Conservation (phyloP, 257 asterid species). For the Solanum pennellii region DNA sequence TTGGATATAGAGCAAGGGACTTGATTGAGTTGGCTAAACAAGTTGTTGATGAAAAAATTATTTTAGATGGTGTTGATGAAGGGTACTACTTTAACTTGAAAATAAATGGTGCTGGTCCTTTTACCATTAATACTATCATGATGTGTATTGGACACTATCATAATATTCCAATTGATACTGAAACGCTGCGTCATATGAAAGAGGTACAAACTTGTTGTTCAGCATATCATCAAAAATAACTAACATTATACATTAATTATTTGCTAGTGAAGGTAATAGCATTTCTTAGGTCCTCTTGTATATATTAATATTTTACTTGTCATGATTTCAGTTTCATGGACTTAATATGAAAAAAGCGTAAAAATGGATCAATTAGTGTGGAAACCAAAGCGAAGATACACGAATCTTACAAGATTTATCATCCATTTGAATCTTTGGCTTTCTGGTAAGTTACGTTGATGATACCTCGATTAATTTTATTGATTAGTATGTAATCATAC, state of each 20-base stretch:
- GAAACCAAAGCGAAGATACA: background rate
- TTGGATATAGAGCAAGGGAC: slow-evolving; percentile 19
- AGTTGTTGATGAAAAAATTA: slow-evolving; percentile 10
- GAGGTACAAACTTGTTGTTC: slow-evolving; percentile 9
- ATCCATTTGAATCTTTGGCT: slow-evolving; percentile 41
- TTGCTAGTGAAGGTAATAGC: background rate
- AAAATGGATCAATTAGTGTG: background rate
- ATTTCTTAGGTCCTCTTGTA: background rate
- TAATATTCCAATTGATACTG: slow-evolving; percentile 28
- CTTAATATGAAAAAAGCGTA: background rate
- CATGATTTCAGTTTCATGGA: slow-evolving; percentile 17
- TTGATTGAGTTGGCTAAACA: slow-evolving; percentile 13
- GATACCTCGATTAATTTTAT: background rate
- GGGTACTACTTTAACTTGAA: background rate
- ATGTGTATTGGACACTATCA: slow-evolving; percentile 35
- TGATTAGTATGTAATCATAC: background rate
- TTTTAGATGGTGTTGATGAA: background rate
- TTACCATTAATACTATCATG: slow-evolving; percentile 24
- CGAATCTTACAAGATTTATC: slow-evolving; percentile 24
- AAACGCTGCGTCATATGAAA: slow-evolving; percentile 29
- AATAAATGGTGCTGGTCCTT: slow-evolving; percentile 27
- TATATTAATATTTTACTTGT: background rate
- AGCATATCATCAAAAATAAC: background rate
- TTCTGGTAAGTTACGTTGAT: slow-evolving; percentile 28
- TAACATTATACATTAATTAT: background rate